phyloP scores from a whole-genome alignment of 495 filamentous ascomycete genomes.

The Neurospora tetraspora region DNA sequence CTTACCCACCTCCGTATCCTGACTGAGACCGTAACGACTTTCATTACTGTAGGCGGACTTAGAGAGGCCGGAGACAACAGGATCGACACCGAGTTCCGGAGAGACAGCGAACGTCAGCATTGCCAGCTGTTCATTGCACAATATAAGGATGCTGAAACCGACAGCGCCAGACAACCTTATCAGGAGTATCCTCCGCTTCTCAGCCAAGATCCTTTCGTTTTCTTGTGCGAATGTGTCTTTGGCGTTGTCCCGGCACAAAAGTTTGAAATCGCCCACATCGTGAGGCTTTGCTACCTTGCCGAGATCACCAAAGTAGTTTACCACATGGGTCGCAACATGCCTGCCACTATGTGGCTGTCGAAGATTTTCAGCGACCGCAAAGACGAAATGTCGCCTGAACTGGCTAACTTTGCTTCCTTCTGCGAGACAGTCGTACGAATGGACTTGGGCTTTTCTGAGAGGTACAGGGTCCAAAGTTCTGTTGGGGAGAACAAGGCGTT shows the following conservation, averaged over 20 bases:
- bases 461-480: slow-evolving; percentile 1
- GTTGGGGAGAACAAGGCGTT: slow-evolving; percentile 30
- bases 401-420: slow-evolving; percentile 36
- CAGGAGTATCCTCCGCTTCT: slow-evolving; percentile 58
- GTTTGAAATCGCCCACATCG: slow-evolving; percentile 69
- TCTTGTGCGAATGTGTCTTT: slow-evolving; percentile 70
- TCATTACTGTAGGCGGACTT: slow-evolving; percentile 65
- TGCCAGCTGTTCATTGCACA: slow-evolving; percentile 62
- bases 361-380: slow-evolving; percentile 22
- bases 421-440: slow-evolving; percentile 25
- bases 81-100: slow-evolving; percentile 56
- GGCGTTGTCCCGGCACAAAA: slow-evolving; percentile 37
- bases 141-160: slow-evolving; percentile 31
- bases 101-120: slow-evolving; percentile 62
- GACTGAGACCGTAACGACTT: slow-evolving; percentile 79
- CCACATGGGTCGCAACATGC: slow-evolving; percentile 37
- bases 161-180: slow-evolving; percentile 18
- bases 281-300: slow-evolving; percentile 83
- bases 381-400: slow-evolving; percentile 21
- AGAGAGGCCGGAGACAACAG: slow-evolving; percentile 47
- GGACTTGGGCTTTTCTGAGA: slow-evolving; percentile 13
- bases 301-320: slow-evolving; percentile 75
- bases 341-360: slow-evolving; percentile 27
- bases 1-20: slow-evolving; percentile 85
- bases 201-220: slow-evolving; percentile 70